Evolutionary conservation across 2,329 filamentous ascomycete genomes (phyloP).

Genomic region (Apiospora hydei): DNA sequence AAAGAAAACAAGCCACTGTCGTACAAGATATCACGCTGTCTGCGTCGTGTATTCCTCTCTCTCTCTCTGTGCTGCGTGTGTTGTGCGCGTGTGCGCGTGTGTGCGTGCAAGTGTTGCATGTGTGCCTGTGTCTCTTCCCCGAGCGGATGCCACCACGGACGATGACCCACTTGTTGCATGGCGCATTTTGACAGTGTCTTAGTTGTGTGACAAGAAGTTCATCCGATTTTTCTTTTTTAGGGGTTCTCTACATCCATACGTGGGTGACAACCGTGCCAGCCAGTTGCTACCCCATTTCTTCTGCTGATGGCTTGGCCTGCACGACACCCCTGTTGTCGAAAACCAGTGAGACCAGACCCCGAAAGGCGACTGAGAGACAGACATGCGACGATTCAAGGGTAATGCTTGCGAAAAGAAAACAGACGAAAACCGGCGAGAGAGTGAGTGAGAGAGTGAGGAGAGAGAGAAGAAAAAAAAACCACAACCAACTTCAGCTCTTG

Average conservation of each 20-base stretch:
- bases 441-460: neutral
- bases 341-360: neutral
- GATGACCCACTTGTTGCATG: neutral
- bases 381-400: neutral
- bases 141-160: neutral
- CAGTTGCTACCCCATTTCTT: constrained; percentile 16
- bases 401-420: neutral
- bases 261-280: neutral
- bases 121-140: no score
- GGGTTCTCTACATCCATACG: neutral
- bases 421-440: neutral
- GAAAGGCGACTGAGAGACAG: neutral
- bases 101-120: no score
- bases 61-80: neutral
- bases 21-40: constrained; percentile 8
- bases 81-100: neutral
- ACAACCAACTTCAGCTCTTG: constrained; percentile 9
- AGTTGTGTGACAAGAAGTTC: constrained; percentile 6
- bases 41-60: neutral
- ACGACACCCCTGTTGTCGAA: constrained; percentile 7
- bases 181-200: constrained; percentile 1
- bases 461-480: neutral
- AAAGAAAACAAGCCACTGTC: neutral
- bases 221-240: constrained; percentile 3
- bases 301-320: neutral